Base-by-base conservation (phyloP, 176 grass and related monocot genomes). In the Otatea glauca region DNA sequence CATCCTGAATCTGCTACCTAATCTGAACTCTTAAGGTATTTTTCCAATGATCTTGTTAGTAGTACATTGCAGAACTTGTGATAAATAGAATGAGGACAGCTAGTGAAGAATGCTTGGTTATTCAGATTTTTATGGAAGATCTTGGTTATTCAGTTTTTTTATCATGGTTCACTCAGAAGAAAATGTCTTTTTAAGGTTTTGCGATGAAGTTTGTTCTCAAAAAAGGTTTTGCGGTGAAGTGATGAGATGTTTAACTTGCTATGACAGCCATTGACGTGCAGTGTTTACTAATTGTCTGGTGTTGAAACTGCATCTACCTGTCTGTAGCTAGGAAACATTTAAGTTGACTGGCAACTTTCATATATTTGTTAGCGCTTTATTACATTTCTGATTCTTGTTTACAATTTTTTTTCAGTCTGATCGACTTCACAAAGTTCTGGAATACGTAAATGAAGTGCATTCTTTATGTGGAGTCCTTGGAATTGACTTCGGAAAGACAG, bases 361-460 rank as follows among this genome's bases (percentile, higher is more conserved):
- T 68, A 10, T 69, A 41, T 51, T 73, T 54, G 0, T 27, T 34
- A n/a, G 49, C 64, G 6, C n/a, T 72, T 35, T 59, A 54, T 61
- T 62, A 72, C 10, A 27, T 61, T 81, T 76, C 43, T 75, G 17
- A 60, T 74, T 44, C 17, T 12, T 85, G 16, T 73, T 74, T 68
- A 47, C 49, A 44, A 53, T 60, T 60, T 65, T n/a, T 39, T 81
- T 92, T 84, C 89, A 99, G 96, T 94, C 96, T 70, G 93, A 94
- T 71, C 88, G 96, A 63, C 88, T 99, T 88, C 88, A 92, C 5
- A 99, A 92, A 89, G 91, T 96, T 68, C 84, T 99, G 70, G 92
- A 89, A 74, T 89, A 92, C 20, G 88, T 99, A 74, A 96, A 92
- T 77, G 86, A 99, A 89, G 91, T 98, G 68, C 96, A 99, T 83